Evolutionary conservation across 2,329 filamentous ascomycete genomes (phyloP).

Genomic region (Paracoccidioides lutzii): DNA sequence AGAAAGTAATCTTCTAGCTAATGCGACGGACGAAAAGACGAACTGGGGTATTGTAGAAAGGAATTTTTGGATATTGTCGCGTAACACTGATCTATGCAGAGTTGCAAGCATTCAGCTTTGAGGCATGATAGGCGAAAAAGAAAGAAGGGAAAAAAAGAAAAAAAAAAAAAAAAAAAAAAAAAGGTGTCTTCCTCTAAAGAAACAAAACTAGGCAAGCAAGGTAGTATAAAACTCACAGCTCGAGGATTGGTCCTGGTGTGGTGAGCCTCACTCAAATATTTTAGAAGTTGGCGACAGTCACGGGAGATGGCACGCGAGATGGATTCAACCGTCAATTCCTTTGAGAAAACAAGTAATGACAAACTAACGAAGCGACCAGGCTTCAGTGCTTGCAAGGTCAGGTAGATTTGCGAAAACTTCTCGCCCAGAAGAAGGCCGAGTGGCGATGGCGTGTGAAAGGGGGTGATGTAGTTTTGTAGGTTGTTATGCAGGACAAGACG

Average conservation of each 20-base stretch:
- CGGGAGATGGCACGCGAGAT: too few relatives aligned
- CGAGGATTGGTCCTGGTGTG: too few relatives aligned
- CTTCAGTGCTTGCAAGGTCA: slow-evolving; percentile 13
- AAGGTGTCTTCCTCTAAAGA: not conserved
- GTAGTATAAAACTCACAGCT: not conserved
- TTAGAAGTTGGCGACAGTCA: too few relatives aligned
- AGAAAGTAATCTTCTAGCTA: not conserved
- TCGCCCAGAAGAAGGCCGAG: not conserved
- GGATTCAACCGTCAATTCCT: not conserved
- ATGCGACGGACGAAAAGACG: not conserved
- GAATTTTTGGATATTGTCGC: not conserved
- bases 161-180: not conserved
- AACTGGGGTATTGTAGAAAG: not conserved
- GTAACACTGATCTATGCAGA: not conserved
- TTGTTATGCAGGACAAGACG: not conserved
- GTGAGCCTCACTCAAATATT: too few relatives aligned
- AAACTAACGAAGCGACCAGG: slow-evolving; percentile 18
- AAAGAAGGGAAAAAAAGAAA: not conserved
- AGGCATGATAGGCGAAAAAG: not conserved
- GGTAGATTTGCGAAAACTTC: not conserved
- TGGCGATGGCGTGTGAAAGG: not conserved
- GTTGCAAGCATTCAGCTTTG: not conserved
- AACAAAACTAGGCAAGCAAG: not conserved
- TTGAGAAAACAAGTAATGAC: not conserved
- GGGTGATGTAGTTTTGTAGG: not conserved